Evolutionary conservation across 106 monocot species (phyloP), one percentile per base, ranked within the genome.

Genomic region (Dendrobium chrysotoxum): DNA sequence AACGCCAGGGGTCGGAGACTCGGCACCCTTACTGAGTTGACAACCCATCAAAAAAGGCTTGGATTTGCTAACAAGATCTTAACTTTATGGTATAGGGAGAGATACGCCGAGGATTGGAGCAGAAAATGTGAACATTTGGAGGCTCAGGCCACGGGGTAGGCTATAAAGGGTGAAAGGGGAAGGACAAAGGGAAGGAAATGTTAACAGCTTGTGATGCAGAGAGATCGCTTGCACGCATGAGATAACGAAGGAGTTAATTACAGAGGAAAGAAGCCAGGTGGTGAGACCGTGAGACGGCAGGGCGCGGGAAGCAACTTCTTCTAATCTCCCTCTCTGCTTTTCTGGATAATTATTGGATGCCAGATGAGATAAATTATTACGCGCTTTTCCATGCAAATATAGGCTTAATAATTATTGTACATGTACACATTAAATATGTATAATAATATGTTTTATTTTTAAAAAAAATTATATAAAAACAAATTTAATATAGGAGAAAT

Each of bases 1-100:
- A 47, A 28, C n/a, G 26, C 46, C 50, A 47, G 17, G 46, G 23
- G 15, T 40, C 31, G 17, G 81, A 35, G 72, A 8, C 31, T 83
- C 79, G 23, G 80, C 17, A 21, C 82, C 79, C 38, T 86, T 86
- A 70, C 80, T 83, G 17, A 77, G 35, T 2, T 80, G 83, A 82
- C 40, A 72, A 9, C 86, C 86, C 86, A 86, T 86, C 9, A 58
- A 54, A 57, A n/a, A 57, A 76, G 30, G 8, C 18, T 28, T 2
- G 25, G 40, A 64, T 13, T 10, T 9, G 38, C 23, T 11, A 10
- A 61, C 40, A 20, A 45, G 55, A 31, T 78, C 30, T 78, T 28
- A 13, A 50, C 9, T 53, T 7, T 54, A 15, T 26, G 26, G 15
- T 31, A 8, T 11, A 20, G 4, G 50, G 30, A 77, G 0, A 11